A percentile compares a stretch with the other conserved stretches of the same genome.
Evolutionary conservation across 139 green algal species (phyloP).

Genomic region (Choricystis sp.): DNA sequence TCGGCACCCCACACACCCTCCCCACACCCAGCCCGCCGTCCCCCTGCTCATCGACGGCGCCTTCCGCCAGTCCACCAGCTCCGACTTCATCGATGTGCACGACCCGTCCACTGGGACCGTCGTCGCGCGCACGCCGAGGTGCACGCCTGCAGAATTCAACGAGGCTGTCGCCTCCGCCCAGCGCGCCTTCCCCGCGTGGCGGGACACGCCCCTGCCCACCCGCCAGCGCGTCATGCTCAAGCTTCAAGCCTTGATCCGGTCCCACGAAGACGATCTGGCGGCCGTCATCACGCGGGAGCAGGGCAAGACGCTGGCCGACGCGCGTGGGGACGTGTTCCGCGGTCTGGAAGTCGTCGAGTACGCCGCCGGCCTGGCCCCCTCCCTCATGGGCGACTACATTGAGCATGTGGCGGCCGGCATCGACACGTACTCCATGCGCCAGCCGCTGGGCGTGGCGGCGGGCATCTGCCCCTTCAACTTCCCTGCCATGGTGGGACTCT

Average conservation of each 20-base stretch:
- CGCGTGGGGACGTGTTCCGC: conserved; percentile 80
- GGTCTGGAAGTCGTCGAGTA: conserved; percentile 94
- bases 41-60: conserved; percentile 55
- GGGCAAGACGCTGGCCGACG: conserved; percentile 90
- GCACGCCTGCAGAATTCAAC: conserved; percentile 69
- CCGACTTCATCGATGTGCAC: conserved; percentile 46
- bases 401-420: conserved; percentile 84
- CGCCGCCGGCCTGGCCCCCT: conserved; percentile 48
- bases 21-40: conserved; percentile 15
- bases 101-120: conserved; percentile 57
- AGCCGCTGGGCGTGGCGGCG: conserved; percentile 78
- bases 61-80: conserved; percentile 45
- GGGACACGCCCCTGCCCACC: conserved; percentile 47
- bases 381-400: conserved; percentile 63
- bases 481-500: conserved; percentile 62
- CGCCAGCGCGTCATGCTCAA: conserved; percentile 80
- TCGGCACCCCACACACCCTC: neutral
- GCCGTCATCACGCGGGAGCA: conserved; percentile 72
- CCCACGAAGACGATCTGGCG: conserved; percentile 81
- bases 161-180: conserved; percentile 61
- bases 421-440: conserved; percentile 78
- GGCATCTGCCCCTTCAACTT: conserved; percentile 99
- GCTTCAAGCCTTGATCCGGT: conserved; percentile 64
- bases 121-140: conserved; percentile 54
- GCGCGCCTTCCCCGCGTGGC: conserved; percentile 68